A percentile compares a stretch with the other conserved stretches of the same genome.
These are phyloP conservation scores for Telfairia occidentalis DNA, from an alignment of 331 rosid genomes.

Conservation along the genomic window DNA sequence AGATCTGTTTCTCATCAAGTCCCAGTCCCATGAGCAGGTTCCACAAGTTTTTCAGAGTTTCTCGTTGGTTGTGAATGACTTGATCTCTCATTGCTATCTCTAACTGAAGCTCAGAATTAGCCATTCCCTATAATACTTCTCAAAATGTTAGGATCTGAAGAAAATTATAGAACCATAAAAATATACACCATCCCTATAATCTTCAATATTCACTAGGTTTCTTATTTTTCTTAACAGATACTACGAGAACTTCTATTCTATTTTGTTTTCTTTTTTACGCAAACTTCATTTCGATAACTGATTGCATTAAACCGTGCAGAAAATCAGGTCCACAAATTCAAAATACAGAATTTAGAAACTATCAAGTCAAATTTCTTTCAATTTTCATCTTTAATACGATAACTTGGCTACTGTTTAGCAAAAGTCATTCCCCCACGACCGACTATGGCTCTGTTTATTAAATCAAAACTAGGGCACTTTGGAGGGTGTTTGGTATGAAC, in stretches of 20 bases:
- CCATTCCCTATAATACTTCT: conserved; percentile 33
- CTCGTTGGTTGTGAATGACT: conserved; percentile 46
- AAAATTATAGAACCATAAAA: background rate
- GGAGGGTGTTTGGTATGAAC: background rate
- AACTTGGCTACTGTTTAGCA: background rate
- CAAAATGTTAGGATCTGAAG: conserved; percentile 6
- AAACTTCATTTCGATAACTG: background rate
- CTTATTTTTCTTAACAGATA: background rate
- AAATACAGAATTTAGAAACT: background rate
- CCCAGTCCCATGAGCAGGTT: conserved; percentile 52
- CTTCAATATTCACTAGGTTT: background rate
- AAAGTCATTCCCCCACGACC: background rate
- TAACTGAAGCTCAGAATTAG: conserved; percentile 50
- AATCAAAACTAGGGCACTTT: background rate
- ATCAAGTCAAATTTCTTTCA: background rate
- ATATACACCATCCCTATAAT: background rate
- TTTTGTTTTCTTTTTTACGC: background rate
- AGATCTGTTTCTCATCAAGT: conserved; percentile 37
- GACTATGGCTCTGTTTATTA: background rate
- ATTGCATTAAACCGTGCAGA: background rate
- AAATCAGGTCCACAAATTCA: background rate
- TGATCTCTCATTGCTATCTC: conserved; percentile 67
- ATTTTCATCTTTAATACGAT: background rate
- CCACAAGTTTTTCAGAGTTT: conserved; percentile 38
- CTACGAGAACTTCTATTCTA: background rate